Percentiles rank a stretch among this genome's conserved stretches.
Conservation (phyloP, 768 basidiomycete genomes). For the Tulasnella calospora region DNA sequence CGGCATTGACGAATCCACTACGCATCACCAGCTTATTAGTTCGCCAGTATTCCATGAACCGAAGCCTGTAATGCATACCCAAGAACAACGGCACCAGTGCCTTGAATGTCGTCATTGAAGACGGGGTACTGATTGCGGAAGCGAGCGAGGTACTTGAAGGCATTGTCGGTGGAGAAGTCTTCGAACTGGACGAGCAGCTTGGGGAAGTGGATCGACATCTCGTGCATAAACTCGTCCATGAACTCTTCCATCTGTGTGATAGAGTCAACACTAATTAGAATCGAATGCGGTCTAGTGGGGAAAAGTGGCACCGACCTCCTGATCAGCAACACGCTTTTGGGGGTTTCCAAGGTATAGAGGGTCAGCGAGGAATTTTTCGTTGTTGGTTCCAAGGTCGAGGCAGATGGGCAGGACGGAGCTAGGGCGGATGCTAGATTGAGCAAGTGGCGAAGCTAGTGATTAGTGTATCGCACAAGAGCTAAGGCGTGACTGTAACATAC, state of each 20-base stretch:
- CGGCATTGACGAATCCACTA: conserved; percentile 78
- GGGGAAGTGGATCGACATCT: conserved; percentile 69
- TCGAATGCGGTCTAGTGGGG: neutral
- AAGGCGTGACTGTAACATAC: conserved; percentile 46
- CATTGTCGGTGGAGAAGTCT: conserved; percentile 91
- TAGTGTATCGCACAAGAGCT: neutral
- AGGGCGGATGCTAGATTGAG: conserved; percentile 57
- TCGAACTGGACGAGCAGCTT: conserved; percentile 83
- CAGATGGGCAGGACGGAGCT: conserved; percentile 75
- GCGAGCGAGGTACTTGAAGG: conserved; percentile 75
- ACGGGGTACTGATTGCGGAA: conserved; percentile 71
- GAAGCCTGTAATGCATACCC: neutral
- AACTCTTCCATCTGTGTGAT: conserved; percentile 56
- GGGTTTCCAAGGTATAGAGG: conserved; percentile 86
- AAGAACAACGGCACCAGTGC: conserved; percentile 87
- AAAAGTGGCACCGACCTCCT: conserved; percentile 35
- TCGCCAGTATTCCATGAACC: conserved; percentile 35
- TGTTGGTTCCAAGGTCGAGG: conserved; percentile 88
- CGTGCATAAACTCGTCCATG: conserved; percentile 91
- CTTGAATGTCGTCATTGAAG: conserved; percentile 90
- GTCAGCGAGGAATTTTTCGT: conserved; percentile 69
- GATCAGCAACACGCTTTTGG: conserved; percentile 57
- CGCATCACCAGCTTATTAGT: neutral
- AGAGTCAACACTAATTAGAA: neutral
- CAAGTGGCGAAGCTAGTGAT: conserved; percentile 9